Percentiles rank a stretch among this genome's conserved stretches.
These are phyloP conservation scores for Aspergillus fijiensis DNA, from an alignment of 2,329 filamentous ascomycete genomes.

Conservation along the genomic window DNA sequence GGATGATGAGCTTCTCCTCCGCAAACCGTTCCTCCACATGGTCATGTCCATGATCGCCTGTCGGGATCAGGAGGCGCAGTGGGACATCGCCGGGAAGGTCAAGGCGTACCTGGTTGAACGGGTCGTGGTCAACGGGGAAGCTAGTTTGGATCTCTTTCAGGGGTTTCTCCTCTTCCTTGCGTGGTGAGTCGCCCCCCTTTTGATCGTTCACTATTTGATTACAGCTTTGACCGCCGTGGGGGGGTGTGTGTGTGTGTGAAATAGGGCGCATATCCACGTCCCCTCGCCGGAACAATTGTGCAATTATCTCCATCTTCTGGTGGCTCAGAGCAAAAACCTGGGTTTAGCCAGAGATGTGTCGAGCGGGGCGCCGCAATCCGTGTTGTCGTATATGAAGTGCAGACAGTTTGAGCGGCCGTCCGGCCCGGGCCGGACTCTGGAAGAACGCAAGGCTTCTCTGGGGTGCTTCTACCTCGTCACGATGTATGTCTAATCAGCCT, in stretches of 20 bases:
- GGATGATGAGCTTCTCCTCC: conserved; percentile 17
- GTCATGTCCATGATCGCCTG: conserved; percentile 23
- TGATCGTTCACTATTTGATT: neutral
- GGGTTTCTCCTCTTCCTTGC: conserved; percentile 49
- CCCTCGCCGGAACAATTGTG: conserved; percentile 46
- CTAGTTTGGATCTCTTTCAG: conserved; percentile 48
- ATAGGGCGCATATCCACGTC: conserved; percentile 8
- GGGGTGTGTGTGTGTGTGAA: too few species aligned
- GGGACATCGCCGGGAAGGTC: conserved; percentile 13
- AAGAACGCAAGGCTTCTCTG: conserved; percentile 54
- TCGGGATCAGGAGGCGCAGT: conserved; percentile 14
- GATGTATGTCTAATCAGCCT: conserved; percentile 42
- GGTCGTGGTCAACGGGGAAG: conserved; percentile 44
- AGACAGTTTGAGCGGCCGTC: conserved; percentile 9
- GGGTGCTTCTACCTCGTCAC: conserved; percentile 58
- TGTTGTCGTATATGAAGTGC: conserved; percentile 6
- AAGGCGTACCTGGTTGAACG: conserved; percentile 43
- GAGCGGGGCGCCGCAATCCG: neutral
- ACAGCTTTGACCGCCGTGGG: neutral
- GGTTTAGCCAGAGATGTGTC: conserved; percentile 16
- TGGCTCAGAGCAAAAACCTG: conserved; percentile 50
- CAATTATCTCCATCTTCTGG: conserved; percentile 52
- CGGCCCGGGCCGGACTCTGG: conserved; percentile 45
- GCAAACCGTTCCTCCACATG: conserved; percentile 25
- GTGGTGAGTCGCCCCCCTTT: conserved; percentile 39